Base-by-base conservation (phyloP, 768 basidiomycete species). In the Hirschioporus abietinus region DNA sequence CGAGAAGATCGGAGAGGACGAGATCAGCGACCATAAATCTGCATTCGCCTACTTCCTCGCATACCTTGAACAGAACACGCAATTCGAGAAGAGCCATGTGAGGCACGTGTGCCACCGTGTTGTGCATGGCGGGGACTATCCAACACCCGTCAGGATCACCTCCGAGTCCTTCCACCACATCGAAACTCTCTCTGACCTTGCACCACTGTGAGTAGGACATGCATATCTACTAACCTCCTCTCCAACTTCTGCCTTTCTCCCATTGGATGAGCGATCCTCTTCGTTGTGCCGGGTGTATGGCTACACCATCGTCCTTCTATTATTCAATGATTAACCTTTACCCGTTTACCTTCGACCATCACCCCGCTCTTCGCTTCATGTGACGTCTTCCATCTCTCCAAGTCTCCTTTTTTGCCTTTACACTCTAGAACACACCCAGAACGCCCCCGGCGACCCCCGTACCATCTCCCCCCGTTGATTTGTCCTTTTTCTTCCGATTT, bases 51-150 rank as follows among this genome's bases (percentile, higher is more conserved):
- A 86, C 71, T 89, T 91, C 73, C 76, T 92, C 23, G 72, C 81
- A 24, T 75, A 76, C 66, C 76, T 90, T 35, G 72, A 80, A 66
- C 63, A 72, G 7, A 79, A 82, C 24, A 76, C 77, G 0, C 76
- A 77, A 59, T 78, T 88, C 58, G 80, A 85, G 65, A 70, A 71
- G 4, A 71, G 72, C 23, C 70, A 79, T 5, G 84, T 93, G 68
- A 74, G 72, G 7, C 78, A 86, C 66, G 79, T 90, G n/a, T 88
- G 89, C 69, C 90, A 92, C 73, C 84, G 88, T 42, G 89, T 95
- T 58, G 95, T 97, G 1, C 95, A 96, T 70, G 95, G 95, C 2
- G 95, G 94, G 1, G 84, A 88, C 60, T 91, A 89, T 70, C 78
- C 78, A n/a, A 81, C 86, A 30, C 90, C 93, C 0, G 86, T 93